A percentile compares a stretch with the other conserved stretches of the same genome.
phyloP scores from a whole-genome alignment of 306 rosid species.

The Begonia peltatifolia region DNA sequence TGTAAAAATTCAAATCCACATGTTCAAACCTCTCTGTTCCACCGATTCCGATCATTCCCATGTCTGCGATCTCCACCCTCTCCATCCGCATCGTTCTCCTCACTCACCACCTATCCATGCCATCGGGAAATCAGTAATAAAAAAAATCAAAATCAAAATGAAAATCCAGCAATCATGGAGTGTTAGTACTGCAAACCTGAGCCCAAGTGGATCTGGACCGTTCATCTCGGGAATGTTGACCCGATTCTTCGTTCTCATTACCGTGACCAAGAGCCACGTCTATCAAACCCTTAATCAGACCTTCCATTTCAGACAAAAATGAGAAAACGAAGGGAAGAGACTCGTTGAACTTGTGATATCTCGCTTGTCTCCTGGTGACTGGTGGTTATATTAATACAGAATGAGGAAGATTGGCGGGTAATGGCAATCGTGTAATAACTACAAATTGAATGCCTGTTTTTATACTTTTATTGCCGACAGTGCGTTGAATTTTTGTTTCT shows the following conservation, averaged over 20 bases:
- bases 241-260: slow-evolving; percentile 13
- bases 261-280: slow-evolving; percentile 33
- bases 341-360: neutral
- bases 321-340: slow-evolving; percentile 4
- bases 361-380: neutral
- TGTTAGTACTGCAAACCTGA: slow-evolving; percentile 11
- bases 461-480: neutral
- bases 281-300: slow-evolving; percentile 55
- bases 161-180: neutral
- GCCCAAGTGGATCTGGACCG: slow-evolving; percentile 79
- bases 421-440: slow-evolving; percentile 18
- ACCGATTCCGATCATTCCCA: slow-evolving; percentile 9
- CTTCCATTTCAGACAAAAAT: slow-evolving; percentile 32
- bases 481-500: neutral
- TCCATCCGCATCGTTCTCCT: slow-evolving; percentile 32
- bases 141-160: neutral
- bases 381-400: slow-evolving; percentile 11
- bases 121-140: neutral
- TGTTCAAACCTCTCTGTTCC: slow-evolving; percentile 22
- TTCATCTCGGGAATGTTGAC: slow-evolving; percentile 24
- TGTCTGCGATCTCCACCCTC: slow-evolving; percentile 19
- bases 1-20: neutral
- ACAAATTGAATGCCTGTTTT: neutral
- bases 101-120: slow-evolving; percentile 44
- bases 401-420: slow-evolving; percentile 25